A percentile compares a stretch with the other conserved stretches of the same genome.
Evolutionary conservation across 805 yeast species (phyloP).

Genomic region (Starmerella bacillaris): DNA sequence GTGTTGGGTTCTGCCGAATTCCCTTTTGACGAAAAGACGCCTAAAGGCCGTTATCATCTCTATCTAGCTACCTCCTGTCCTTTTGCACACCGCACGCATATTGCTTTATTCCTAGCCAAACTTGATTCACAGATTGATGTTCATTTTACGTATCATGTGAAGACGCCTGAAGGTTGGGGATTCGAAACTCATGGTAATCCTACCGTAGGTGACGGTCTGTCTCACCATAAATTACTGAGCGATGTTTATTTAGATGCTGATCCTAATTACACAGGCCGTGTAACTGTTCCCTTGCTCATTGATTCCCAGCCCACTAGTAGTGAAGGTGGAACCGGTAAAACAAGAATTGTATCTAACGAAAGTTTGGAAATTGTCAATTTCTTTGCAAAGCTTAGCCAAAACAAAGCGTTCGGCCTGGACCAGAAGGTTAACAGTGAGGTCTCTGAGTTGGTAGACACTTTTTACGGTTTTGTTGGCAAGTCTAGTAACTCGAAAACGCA

Average conservation of each 20-base stretch:
- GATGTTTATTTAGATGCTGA: constrained; percentile 62
- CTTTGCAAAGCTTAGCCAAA: constrained; percentile 37
- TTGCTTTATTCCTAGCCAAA: constrained; percentile 56
- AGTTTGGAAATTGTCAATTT: constrained; percentile 74
- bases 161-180: constrained; percentile 79
- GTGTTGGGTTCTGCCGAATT: constrained; percentile 23
- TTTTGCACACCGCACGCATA: constrained; percentile 78
- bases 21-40: constrained; percentile 37
- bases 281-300: constrained; percentile 86
- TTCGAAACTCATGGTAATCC: constrained; percentile 37
- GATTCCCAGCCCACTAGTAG: constrained; percentile 42
- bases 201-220: constrained; percentile 40
- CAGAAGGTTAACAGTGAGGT: constrained; percentile 28
- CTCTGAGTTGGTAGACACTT: constrained; percentile 30
- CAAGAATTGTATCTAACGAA: constrained; percentile 66
- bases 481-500: constrained; percentile 40
- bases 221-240: constrained; percentile 40
- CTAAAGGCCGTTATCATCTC: constrained; percentile 57
- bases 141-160: constrained; percentile 74
- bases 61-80: constrained; percentile 82
- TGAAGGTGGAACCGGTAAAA: constrained; percentile 17
- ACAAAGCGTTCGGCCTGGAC: constrained; percentile 28
- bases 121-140: constrained; percentile 28
- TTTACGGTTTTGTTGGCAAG: constrained; percentile 65
- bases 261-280: constrained; percentile 62